Percentiles rank a stretch among this genome's conserved stretches.
These are phyloP conservation scores for Trametes meyenii DNA, from an alignment of 768 basidiomycete genomes.

Conservation along the genomic window DNA sequence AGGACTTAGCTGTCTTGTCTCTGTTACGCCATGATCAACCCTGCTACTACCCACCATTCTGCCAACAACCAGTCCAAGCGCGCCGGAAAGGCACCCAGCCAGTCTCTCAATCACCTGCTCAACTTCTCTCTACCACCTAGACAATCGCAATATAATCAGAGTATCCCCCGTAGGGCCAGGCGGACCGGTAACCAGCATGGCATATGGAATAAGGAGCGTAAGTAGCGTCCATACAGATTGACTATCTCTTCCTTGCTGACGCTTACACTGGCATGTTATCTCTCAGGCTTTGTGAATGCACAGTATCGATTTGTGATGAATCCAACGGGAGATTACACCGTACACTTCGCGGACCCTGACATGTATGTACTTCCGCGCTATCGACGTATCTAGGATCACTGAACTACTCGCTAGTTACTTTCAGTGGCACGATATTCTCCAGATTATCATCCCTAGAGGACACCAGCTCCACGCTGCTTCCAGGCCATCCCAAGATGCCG, in stretches of 20 bases:
- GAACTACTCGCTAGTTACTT: conserved; percentile 64
- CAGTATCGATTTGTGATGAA: conserved; percentile 97
- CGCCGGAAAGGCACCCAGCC: conserved; percentile 62
- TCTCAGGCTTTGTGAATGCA: conserved; percentile 90
- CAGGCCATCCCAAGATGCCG: conserved; percentile 52
- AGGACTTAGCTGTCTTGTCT: conserved; percentile 33
- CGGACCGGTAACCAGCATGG: conserved; percentile 63
- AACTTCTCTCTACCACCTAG: conserved; percentile 93
- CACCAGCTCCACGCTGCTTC: conserved; percentile 55
- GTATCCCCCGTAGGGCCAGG: conserved; percentile 74
- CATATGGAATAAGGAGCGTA: conserved; percentile 91
- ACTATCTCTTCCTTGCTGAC: neutral
- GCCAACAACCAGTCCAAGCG: conserved; percentile 64
- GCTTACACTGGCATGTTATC: neutral
- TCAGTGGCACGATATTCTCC: conserved; percentile 95
- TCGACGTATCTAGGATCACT: conserved; percentile 15
- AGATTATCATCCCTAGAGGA: conserved; percentile 84
- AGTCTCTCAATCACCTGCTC: conserved; percentile 82
- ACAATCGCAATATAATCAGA: conserved; percentile 59
- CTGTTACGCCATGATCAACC: conserved; percentile 25
- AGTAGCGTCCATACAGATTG: conserved; percentile 40
- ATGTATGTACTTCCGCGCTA: conserved; percentile 59
- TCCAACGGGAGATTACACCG: conserved; percentile 88
- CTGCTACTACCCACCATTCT: conserved; percentile 28
- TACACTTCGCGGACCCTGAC: conserved; percentile 96